Percentiles rank a stretch among this genome's conserved stretches.
These are phyloP conservation scores for Cordia subcordata DNA, from an alignment of 257 asterid genomes.

Conservation along the genomic window DNA sequence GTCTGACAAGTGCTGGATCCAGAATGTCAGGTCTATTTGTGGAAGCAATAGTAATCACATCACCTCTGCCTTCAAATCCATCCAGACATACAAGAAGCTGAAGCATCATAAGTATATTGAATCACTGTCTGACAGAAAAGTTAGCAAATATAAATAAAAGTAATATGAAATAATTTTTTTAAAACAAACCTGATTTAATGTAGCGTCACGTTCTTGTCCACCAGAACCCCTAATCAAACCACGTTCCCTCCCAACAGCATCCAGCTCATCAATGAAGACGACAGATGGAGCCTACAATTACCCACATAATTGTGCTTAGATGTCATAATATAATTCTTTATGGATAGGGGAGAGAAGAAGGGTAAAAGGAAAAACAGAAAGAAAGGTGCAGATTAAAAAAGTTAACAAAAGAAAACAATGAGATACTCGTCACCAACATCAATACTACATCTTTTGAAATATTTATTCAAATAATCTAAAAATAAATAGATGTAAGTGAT, in stretches of 20 bases:
- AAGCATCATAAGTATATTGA: constrained; percentile 26
- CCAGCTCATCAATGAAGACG: constrained; percentile 96
- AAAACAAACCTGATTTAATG: constrained; percentile 80
- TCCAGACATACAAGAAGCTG: constrained; percentile 97
- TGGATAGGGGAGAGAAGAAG: no score
- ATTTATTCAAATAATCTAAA: no score
- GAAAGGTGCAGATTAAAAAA: not conserved
- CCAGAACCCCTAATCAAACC: constrained; percentile 92
- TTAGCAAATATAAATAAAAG: constrained; percentile 14
- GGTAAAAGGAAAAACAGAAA: no score
- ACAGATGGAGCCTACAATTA: constrained; percentile 87
- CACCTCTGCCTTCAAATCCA: constrained; percentile 98
- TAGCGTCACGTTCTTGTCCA: constrained; percentile 98
- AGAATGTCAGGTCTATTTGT: constrained; percentile 95
- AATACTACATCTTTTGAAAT: not conserved
- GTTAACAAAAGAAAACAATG: not conserved
- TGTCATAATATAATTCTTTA: no score
- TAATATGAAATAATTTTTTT: constrained; percentile 12
- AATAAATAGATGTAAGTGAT: no score
- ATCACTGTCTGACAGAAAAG: constrained; percentile 15
- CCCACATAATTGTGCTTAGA: constrained; percentile 4
- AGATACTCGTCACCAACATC: not conserved
- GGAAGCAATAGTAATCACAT: constrained; percentile 97
- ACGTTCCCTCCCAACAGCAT: constrained; percentile 97
- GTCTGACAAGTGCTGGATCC: constrained; percentile 97